phyloP scores from a whole-genome alignment of 2,329 filamentous ascomycete species.

The Sporothrix pallida region DNA sequence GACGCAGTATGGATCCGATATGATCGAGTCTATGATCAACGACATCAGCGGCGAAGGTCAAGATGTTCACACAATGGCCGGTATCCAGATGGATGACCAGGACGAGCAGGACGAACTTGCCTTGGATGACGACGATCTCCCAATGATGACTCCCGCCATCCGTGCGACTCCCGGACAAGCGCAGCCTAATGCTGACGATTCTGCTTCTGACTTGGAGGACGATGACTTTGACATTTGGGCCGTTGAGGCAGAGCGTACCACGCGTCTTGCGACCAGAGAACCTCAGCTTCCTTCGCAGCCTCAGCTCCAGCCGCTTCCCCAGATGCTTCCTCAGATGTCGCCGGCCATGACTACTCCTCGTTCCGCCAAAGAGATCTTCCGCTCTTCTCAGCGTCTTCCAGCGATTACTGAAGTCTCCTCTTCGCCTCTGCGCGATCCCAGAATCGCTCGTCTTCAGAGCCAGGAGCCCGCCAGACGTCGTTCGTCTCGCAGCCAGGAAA shows the following conservation, averaged over 20 bases:
- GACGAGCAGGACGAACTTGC: neutral
- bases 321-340: no score
- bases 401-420: neutral
- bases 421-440: slow-evolving; percentile 8
- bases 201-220: slow-evolving; percentile 40
- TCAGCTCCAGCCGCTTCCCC: neutral
- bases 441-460: neutral
- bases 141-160: slow-evolving; percentile 17
- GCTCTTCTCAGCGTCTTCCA: neutral
- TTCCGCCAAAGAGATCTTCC: neutral
- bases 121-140: no score
- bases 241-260: slow-evolving; percentile 59
- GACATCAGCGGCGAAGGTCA: slow-evolving; percentile 33
- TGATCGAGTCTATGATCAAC: slow-evolving; percentile 34
- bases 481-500: slow-evolving; percentile 45
- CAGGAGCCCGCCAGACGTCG: neutral
- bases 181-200: neutral
- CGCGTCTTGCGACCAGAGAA: slow-evolving; percentile 44
- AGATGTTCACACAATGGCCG: slow-evolving; percentile 21
- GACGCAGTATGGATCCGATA: slow-evolving; percentile 35
- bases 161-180: neutral
- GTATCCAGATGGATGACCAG: slow-evolving; percentile 8
- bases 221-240: slow-evolving; percentile 62
- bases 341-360: neutral
- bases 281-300: neutral